Percentiles rank a stretch among this genome's conserved stretches.
phyloP scores from a whole-genome alignment of 1,284 basidiomycete species.

The Somion occarium region DNA sequence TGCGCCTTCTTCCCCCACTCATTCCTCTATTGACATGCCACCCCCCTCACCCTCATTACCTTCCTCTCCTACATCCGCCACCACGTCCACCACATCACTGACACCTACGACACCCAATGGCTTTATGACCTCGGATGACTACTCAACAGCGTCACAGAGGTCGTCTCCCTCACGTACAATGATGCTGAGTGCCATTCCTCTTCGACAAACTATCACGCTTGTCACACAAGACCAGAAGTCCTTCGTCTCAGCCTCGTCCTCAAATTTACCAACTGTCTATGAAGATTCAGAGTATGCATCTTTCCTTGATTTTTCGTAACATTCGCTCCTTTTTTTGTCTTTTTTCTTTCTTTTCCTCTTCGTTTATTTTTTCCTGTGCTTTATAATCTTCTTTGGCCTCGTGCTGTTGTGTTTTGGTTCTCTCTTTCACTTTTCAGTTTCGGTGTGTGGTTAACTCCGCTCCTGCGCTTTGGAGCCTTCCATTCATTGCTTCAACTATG shows the following conservation, averaged over 20 bases:
- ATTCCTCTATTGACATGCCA: not conserved
- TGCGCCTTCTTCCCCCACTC: not conserved
- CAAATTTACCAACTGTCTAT: conserved; percentile 23
- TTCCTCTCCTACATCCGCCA: conserved; percentile 1
- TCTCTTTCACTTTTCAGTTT: not conserved
- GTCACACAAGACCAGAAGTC: conserved; percentile 2
- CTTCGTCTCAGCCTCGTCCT: conserved; percentile 5
- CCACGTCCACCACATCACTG: not conserved
- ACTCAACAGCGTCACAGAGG: not conserved
- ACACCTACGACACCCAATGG: not conserved
- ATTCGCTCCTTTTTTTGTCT: conserved; percentile 2
- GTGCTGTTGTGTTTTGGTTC: not conserved
- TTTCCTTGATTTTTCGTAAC: conserved; percentile 23
- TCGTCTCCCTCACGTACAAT: conserved; percentile 1
- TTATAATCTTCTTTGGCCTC: not conserved
- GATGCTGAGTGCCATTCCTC: not conserved
- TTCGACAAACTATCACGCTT: not conserved
- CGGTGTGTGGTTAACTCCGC: not conserved
- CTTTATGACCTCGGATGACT: no score
- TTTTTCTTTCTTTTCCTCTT: conserved; percentile 1
- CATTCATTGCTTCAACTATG: not conserved
- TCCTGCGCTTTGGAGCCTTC: not conserved
- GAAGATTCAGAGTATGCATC: conserved; percentile 27
- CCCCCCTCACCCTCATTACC: not conserved
- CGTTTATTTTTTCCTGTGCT: not conserved